These are phyloP conservation scores for Rhizopogon rudus DNA, from an alignment of 768 basidiomycete species.

Conservation along the genomic window DNA sequence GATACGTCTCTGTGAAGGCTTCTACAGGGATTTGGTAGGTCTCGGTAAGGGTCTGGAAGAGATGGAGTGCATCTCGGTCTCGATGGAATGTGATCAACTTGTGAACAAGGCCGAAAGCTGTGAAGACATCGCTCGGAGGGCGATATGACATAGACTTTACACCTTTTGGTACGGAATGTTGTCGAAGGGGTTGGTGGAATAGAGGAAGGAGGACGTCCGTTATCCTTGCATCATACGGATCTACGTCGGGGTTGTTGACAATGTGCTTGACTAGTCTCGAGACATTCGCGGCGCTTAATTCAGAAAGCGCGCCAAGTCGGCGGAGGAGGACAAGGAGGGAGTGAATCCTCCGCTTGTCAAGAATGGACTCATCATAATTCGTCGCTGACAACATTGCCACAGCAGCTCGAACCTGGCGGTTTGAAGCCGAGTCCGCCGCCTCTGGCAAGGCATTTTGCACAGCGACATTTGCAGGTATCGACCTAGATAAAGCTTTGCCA, in stretches of 20 bases:
- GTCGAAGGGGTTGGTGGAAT: slow-evolving; percentile 24
- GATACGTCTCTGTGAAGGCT: slow-evolving; percentile 36
- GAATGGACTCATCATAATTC: slow-evolving; percentile 9
- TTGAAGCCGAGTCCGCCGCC: slow-evolving; percentile 1
- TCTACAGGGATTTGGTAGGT: slow-evolving; percentile 41
- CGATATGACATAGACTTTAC: slow-evolving; percentile 28
- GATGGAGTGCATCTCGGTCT: slow-evolving; percentile 32
- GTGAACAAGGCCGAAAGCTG: slow-evolving; percentile 39
- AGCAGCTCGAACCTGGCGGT: slow-evolving; percentile 22
- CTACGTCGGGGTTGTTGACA: slow-evolving; percentile 10
- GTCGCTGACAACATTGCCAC: slow-evolving; percentile 20
- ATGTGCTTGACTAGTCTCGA: slow-evolving; percentile 16
- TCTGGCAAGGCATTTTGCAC: slow-evolving; percentile 11
- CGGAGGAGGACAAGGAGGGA: slow-evolving; percentile 14
- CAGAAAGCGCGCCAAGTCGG: slow-evolving; percentile 7
- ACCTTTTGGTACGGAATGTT: slow-evolving; percentile 21
- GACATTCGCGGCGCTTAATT: slow-evolving; percentile 9
- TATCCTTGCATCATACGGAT: slow-evolving; percentile 15
- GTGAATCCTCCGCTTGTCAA: slow-evolving; percentile 19
- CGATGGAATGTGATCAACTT: slow-evolving; percentile 33
- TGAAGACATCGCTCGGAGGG: slow-evolving; percentile 33
- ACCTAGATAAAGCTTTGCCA: slow-evolving; percentile 7
- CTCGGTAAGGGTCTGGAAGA: slow-evolving; percentile 48
- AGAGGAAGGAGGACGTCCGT: slow-evolving; percentile 25
- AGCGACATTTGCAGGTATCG: slow-evolving; percentile 9